These are phyloP conservation scores for Coemansia sp. DNA, from an alignment of 192 early-diverging fungal genomes.

Conservation along the genomic window DNA sequence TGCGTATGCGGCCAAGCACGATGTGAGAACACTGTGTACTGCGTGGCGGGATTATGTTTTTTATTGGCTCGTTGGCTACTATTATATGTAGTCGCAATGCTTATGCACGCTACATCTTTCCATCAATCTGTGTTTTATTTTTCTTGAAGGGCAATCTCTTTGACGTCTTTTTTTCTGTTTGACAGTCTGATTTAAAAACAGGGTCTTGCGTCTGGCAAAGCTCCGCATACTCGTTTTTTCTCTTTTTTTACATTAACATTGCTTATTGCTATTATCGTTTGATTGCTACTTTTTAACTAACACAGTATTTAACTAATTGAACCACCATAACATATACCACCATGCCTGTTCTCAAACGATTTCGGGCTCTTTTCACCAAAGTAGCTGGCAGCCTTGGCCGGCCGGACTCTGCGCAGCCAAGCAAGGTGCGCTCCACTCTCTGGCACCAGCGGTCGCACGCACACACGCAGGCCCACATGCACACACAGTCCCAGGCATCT, in stretches of 20 bases:
- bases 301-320: not conserved
- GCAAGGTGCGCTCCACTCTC: slow-evolving; percentile 37
- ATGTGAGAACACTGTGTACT: not conserved
- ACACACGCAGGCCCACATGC: slow-evolving; percentile 24
- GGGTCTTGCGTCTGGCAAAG: not conserved
- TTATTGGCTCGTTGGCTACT: no score
- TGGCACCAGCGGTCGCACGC: slow-evolving; percentile 40
- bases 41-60: not conserved
- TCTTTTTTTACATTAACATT: not conserved
- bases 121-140: not conserved
- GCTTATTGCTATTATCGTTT: not conserved
- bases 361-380: slow-evolving; percentile 43
- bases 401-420: slow-evolving; percentile 29
- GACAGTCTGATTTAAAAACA: slow-evolving; percentile 2
- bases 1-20: not conserved
- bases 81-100: not conserved
- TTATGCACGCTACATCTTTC: slow-evolving; percentile 3
- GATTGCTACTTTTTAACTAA: not conserved
- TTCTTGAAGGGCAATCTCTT: not conserved
- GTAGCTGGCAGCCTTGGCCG: slow-evolving; percentile 50
- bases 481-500: slow-evolving; percentile 23
- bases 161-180: not conserved
- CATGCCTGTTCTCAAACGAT: slow-evolving; percentile 41
- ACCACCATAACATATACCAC: not conserved
- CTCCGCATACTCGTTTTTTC: not conserved